Evolutionary conservation across 495 filamentous ascomycete species (phyloP).

Genomic region (Aspergillus mulundensis): DNA sequence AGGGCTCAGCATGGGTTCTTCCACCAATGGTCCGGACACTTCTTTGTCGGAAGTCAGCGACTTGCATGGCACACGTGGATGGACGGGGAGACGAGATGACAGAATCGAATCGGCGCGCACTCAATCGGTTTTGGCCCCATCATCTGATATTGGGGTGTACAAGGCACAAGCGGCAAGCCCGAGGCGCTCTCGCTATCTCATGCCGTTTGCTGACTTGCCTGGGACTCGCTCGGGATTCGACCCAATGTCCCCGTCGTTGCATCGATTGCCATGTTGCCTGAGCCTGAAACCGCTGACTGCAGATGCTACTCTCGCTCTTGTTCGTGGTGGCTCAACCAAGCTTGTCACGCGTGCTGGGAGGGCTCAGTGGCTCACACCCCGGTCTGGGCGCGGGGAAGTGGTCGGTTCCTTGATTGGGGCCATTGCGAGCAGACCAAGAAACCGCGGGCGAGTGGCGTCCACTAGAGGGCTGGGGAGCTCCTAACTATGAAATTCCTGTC

Average conservation of each 20-base stretch:
- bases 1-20: neutral
- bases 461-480: conserved; percentile 10
- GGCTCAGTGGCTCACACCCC: neutral
- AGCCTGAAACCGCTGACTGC: neutral
- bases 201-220: neutral
- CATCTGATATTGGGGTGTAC: neutral
- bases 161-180: no score
- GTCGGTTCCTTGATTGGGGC: neutral
- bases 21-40: neutral
- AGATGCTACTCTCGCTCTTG: neutral
- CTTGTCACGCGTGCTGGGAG: conserved; percentile 1
- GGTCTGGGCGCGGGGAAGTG: conserved; percentile 4
- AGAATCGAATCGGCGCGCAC: neutral
- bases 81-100: neutral
- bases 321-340: conserved; percentile 1
- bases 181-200: neutral
- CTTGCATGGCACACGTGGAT: neutral
- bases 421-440: conserved; percentile 4
- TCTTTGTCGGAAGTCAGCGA: neutral
- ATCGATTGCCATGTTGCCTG: neutral
- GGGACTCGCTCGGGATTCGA: neutral
- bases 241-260: neutral
- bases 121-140: neutral
- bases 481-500: neutral
- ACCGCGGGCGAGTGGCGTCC: conserved; percentile 3